Base-by-base conservation (phyloP, 805 yeast species). In the Kuraishia molischiana region DNA sequence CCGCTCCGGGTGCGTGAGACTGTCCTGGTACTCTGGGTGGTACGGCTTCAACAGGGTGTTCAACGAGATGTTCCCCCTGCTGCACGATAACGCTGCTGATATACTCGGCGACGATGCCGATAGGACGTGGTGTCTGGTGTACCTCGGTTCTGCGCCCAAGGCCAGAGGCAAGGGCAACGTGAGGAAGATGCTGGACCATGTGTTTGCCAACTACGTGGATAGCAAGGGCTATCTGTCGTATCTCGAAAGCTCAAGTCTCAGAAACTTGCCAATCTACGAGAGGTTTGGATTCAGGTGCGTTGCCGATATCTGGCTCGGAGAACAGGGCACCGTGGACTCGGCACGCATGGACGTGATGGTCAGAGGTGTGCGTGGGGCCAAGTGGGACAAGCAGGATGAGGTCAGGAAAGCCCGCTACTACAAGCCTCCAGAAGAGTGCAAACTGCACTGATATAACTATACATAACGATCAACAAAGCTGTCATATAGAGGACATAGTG, bases 21-120 rank as follows among this genome's bases (percentile, higher is more conserved):
- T 74, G 26, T 75, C 77, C 54, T 64, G 73, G 56, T 45, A 64
- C 40, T 57, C 67, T 29, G 75, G 72, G 29, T 55, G 63, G 8
- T 66, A 58, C 39, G 74, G 78, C 32, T 64, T 73, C 37, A 54
- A 60, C 29, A 66, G 75, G 44, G 56, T 74, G 4, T 74, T 73
- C 48, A 56, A 62, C 34, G 72, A 68, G 4, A 52, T 74, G 66
- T 62, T 74, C 48, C 70, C 72, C 3, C 63, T 72, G 28, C 62
- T 74, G 45, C 75, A 69, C 43, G 70, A 69, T 39, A 62, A 67
- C 22, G 64, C 59, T 38, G 65, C 61, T 31, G 53, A 69, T n/a
- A 68, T 72, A 15, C 44, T 69, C 38, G 43, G 53, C 4, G 57
- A 51, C n/a, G 77, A 72, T 45, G 50, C 44, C 11, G 61, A 59